Base-by-base conservation (phyloP, 495 filamentous ascomycete species). In the Penicillium atrosanguineum region DNA sequence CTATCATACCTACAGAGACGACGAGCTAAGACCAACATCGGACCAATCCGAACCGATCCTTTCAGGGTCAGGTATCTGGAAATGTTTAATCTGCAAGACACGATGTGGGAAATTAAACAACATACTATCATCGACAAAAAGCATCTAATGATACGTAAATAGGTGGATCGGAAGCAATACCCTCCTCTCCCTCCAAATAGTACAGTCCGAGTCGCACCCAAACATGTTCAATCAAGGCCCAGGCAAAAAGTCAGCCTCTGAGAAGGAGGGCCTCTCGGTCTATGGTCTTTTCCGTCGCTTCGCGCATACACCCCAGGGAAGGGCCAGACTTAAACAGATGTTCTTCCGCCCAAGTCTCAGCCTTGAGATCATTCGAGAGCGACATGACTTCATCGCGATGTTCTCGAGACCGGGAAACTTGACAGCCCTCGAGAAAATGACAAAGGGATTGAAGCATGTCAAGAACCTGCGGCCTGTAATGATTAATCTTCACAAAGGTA, bases 211-310 rank as follows among this genome's bases (percentile, higher is more conserved):
- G 60, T 85, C 83, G 16, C 90, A 94, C 69, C 92, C 92, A 7
- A 90, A 92, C 54, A 83, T 84, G 41, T 87, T 94, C 44, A 89
- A 87, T 62, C 88, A 91, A 68, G 90, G 88, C 1, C 86, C 88
- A 12, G 83, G 79, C 11, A 83, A 71, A 55, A 84, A 80, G 6
- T 77, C 79, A 7, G 86, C 86, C 0, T 86, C 86, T 14, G 82
- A 86, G 0, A 97, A 96, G 65, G 91, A 97, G 67, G 87, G 85
- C 7, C 79, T 97, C n/a, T 96, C 92, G 2, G 70, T 98, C 1
- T 95, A 88, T 56, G 94, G 91, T 4, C 75, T 95, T 12, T 91
- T 95, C 55, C 82, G 87, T 40, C 79, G 86, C 37, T 75, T 93
- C 52, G 88, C 95, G 39, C 82, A 79, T 29, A 96, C 90, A 2